A percentile compares a stretch with the other conserved stretches of the same genome.
Conservation (phyloP, 306 rosid species). For the Trifolium pratense region DNA sequence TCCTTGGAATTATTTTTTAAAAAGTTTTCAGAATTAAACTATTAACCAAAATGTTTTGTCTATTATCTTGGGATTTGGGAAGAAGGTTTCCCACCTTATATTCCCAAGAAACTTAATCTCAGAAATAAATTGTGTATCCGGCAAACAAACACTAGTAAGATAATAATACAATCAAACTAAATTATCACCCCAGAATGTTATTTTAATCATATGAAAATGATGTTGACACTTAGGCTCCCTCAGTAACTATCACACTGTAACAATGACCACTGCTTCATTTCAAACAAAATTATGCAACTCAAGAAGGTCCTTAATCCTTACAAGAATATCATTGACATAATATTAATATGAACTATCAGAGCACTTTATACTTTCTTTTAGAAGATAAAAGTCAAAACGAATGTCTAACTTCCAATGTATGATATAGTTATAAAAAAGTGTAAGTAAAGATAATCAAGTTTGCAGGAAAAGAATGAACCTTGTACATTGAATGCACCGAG, state of each 20-base stretch:
- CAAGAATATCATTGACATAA: slow-evolving; percentile 23
- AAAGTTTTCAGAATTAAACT: too few species aligned
- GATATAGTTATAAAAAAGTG: slow-evolving; percentile 15
- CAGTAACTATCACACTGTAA: neutral
- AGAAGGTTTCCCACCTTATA: too few species aligned
- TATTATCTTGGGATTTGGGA: too few species aligned
- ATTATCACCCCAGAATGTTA: slow-evolving; percentile 9
- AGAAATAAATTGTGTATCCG: too few species aligned
- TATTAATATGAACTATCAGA: slow-evolving; percentile 19
- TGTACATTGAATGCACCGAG: slow-evolving; percentile 97
- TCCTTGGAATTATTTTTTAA: too few species aligned
- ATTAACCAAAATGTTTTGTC: too few species aligned
- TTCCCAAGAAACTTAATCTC: too few species aligned
- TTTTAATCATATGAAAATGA: slow-evolving; percentile 31
- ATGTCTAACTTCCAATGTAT: slow-evolving; percentile 31
- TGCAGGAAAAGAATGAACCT: slow-evolving; percentile 55
- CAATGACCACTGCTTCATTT: slow-evolving; percentile 20
- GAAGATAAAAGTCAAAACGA: neutral
- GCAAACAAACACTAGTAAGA: neutral
- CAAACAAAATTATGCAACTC: slow-evolving; percentile 11
- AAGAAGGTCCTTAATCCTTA: slow-evolving; percentile 11
- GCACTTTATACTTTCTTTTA: neutral
- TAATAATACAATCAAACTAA: slow-evolving; percentile 19
- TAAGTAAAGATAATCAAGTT: slow-evolving; percentile 25
- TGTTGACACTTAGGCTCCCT: slow-evolving; percentile 4